Conservation (phyloP, 768 basidiomycete species). For the Lentinula raphanica region DNA sequence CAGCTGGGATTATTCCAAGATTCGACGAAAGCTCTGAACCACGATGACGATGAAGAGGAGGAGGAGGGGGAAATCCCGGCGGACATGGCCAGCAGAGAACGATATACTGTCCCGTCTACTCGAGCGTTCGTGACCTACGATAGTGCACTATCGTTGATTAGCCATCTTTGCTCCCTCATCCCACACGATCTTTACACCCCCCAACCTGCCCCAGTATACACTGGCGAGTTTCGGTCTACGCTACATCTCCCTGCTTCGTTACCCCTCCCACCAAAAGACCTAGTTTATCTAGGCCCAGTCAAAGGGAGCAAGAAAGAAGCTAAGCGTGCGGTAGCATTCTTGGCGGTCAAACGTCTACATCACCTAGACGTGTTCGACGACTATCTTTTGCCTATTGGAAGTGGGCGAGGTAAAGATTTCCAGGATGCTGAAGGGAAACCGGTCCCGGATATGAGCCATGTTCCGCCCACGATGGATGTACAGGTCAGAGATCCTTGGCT, state of each 20-base stretch:
- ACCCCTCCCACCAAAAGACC: constrained; percentile 49
- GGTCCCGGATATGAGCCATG: constrained; percentile 35
- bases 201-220: constrained; percentile 53
- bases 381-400: constrained; percentile 69
- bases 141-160: constrained; percentile 64
- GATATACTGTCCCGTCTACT: constrained; percentile 65
- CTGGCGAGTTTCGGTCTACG: constrained; percentile 50
- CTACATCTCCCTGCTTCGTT: constrained; percentile 66
- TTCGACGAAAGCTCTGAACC: constrained; percentile 23
- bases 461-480: constrained; percentile 56
- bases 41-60: constrained; percentile 40
- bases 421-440: constrained; percentile 50
- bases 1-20: constrained; percentile 33
- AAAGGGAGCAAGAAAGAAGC: constrained; percentile 74
- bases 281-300: constrained; percentile 53
- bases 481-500: constrained; percentile 65
- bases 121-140: constrained; percentile 80
- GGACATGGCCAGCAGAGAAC: constrained; percentile 64
- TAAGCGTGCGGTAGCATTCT: constrained; percentile 76
- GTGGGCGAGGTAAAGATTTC: constrained; percentile 39
- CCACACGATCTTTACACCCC: constrained; percentile 68
- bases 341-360: constrained; percentile 66
- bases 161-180: constrained; percentile 73
- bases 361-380: constrained; percentile 76
- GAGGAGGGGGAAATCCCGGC: constrained; percentile 36